Base-by-base conservation (phyloP, 1,284 basidiomycete genomes). In the Kalmanozyma brasiliensis region DNA sequence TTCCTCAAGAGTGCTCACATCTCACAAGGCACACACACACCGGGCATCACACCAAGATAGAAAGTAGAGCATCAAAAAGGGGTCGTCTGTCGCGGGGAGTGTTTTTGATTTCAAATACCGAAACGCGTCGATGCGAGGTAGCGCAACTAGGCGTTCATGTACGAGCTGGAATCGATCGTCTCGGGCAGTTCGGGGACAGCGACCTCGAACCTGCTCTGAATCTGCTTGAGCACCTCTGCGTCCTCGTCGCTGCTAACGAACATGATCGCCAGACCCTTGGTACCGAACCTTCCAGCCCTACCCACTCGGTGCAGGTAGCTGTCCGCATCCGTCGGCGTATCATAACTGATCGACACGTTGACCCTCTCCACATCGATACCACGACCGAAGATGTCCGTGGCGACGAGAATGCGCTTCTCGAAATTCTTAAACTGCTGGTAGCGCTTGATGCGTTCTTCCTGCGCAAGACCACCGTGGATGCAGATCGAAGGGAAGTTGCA, bases 361-460 rank as follows among this genome's bases (percentile, higher is more conserved):
- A 82, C 80, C 42, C 80, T 76, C 56, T 82, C 80, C 14, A 82
- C 79, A 35, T 82, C 80, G 55, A 82, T 82, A 73, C 80, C 80
- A 44, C 80, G 76, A 22, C 80, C 80, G 55, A 82, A 82, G 49
- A 82, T 80, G 55, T 82, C 80, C 11, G 80, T 82, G 32, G 80
- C 79, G 33, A 82, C 80, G 8, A 82, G 63, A 52, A 82, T 98
- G 78, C 96, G 93, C 86, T 98, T 98, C 85, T 99, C 96, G 76
- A 98, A 99, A 14, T 92, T 92, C 86, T 99, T 99, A 88, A 99
- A 99, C 53, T 95, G 93, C 51, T 92, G 92, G 86, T 98, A 99
- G n/a, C 95, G 90, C 65, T 88, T 88, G 84, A 99, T 98, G 69
- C 96, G 91, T 85, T 99, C 95, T 78, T 96, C 93, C 83, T 98